Evolutionary conservation across 2,329 filamentous ascomycete genomes (phyloP), one percentile per base, ranked within the genome.

Genomic region (Hypoxylon rubiginosum): DNA sequence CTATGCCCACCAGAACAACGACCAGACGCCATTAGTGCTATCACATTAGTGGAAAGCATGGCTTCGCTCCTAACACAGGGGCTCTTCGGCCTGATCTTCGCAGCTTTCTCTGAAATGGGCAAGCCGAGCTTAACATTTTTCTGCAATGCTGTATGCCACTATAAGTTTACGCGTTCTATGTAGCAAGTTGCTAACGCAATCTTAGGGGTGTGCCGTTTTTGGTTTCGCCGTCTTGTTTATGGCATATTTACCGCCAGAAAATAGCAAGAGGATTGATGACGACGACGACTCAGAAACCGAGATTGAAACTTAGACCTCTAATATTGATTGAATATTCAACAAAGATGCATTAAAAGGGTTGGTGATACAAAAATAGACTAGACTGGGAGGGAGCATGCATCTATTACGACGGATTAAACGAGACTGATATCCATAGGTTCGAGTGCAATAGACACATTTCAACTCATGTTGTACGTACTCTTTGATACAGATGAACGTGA

Each of bases 1-100:
- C 90, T 92, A 89, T 89, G 89, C 48, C 81, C 88, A 0, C 82
- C 86, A 1, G 82, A 82, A 0, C 85, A 90, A 59, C 83, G 90
- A 0, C 84, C 86, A 0, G 90, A 93, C 72, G 90, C 91, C 0
- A 79, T 93, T 2, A 88, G 89, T 41, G 90, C 88, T 0, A 88
- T 93, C 11, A 91, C 89, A 0, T 79, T 92, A 0, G 86, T 92
- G 0, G 91, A 93, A 73, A 92, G 91, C 68, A 84, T 91, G 32
- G 90, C 90, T 0, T 81, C 86, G 24, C 77, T 93, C 1, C 81
- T 85, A 0, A 92, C 89, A 0, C 88, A 87, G 62, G 88, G 88
- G 0, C 70, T 92, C 0, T 92, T 93, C 69, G 90, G 91, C 0
- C 81, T 91, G 13, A 80, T 91, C 0, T 92, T 92, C 74, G 86